A percentile compares a stretch with the other conserved stretches of the same genome.
Conservation (phyloP, 805 yeast species). For the Saturnispora galanensis region DNA sequence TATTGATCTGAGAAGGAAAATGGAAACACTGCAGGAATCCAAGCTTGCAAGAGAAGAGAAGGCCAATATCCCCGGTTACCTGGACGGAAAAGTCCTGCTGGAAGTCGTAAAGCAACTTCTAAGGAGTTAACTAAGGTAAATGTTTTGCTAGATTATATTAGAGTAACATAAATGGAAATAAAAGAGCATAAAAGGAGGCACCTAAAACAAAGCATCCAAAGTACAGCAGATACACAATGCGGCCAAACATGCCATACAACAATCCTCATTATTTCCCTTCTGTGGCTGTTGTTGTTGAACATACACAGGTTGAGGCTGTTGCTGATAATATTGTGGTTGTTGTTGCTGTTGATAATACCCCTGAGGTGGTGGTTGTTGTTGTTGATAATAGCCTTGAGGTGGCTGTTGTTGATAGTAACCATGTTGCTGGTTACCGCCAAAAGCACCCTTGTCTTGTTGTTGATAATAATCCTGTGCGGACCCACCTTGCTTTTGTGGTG, state of each 20-base stretch:
- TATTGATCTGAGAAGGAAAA: too few relatives aligned
- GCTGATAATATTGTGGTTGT: conserved; percentile 29
- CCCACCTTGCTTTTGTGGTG: conserved; percentile 1
- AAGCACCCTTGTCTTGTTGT: conserved; percentile 4
- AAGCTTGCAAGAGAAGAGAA: not conserved
- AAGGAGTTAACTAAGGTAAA: not conserved
- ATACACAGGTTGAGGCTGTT: conserved; percentile 41
- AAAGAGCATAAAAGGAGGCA: conserved; percentile 1
- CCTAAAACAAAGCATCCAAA: conserved; percentile 38
- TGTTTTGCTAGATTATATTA: conserved; percentile 1
- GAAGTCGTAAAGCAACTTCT: conserved; percentile 2
- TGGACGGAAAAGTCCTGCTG: conserved; percentile 1
- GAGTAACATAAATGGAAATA: not conserved
- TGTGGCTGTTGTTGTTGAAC: conserved; percentile 44
- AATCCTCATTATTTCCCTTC: conserved; percentile 29
- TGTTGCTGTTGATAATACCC: conserved; percentile 27
- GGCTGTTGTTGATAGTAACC: conserved; percentile 27
- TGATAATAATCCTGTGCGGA: conserved; percentile 1
- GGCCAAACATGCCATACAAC: conserved; percentile 45
- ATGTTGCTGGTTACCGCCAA: conserved; percentile 8
- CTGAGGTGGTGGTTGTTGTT: conserved; percentile 31
- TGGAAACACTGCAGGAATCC: not conserved
- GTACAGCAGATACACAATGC: conserved; percentile 49
- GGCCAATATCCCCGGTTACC: not conserved
- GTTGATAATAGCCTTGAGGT: conserved; percentile 30